phyloP scores from a whole-genome alignment of 371 early-diverging fungal genomes.

The Sporodiniella umbellata region DNA sequence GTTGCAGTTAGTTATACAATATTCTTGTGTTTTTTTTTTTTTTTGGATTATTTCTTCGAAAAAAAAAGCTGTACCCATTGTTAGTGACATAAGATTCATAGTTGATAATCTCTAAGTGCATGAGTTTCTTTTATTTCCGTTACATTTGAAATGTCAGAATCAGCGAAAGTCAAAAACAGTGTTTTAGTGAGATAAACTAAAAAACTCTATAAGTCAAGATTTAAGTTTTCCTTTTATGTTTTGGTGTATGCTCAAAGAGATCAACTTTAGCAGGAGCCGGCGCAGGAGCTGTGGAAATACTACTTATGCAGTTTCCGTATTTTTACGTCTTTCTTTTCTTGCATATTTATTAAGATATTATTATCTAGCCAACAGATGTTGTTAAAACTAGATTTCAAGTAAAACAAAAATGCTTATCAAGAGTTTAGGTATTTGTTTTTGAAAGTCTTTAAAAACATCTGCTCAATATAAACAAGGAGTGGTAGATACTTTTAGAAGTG shows the following conservation, averaged over 20 bases:
- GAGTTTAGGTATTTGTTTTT: neutral
- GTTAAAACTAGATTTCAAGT: conserved; percentile 46
- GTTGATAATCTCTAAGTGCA: too few relatives aligned
- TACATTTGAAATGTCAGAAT: neutral
- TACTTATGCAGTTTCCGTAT: conserved; percentile 23
- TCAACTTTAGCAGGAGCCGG: conserved; percentile 32
- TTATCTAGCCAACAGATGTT: conserved; percentile 37
- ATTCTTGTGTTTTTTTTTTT: too few relatives aligned
- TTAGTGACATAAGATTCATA: too few relatives aligned
- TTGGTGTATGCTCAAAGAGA: conserved; percentile 9
- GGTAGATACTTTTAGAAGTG: conserved; percentile 18
- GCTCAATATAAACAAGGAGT: conserved; percentile 38
- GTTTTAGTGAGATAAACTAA: neutral
- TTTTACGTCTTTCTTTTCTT: neutral
- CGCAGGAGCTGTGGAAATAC: conserved; percentile 23
- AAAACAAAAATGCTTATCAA: neutral
- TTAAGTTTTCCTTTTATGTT: neutral
- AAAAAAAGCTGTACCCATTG: too few relatives aligned
- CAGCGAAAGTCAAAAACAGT: neutral
- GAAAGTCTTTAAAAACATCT: conserved; percentile 30
- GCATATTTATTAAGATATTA: neutral
- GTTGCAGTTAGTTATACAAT: too few relatives aligned
- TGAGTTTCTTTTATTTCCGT: too few relatives aligned
- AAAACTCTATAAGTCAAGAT: neutral
- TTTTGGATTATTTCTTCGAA: neutral